Percentiles rank a stretch among this genome's conserved stretches.
Evolutionary conservation across 768 basidiomycete genomes (phyloP).

Genomic region (Obba rivulosa): DNA sequence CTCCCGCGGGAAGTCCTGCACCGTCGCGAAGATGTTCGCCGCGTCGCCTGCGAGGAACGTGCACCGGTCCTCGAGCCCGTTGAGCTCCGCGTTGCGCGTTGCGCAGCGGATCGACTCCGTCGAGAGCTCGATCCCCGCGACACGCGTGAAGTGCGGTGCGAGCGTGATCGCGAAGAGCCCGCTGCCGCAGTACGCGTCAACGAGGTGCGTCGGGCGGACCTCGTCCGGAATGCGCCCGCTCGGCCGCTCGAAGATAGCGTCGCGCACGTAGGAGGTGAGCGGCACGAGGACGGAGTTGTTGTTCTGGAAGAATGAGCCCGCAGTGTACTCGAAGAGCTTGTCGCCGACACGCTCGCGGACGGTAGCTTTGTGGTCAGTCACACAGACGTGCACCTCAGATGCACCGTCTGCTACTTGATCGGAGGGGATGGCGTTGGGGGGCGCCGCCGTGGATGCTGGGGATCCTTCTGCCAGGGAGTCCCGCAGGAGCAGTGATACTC

Average conservation of each 20-base stretch:
- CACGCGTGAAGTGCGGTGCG: constrained; percentile 62
- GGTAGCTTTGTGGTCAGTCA: constrained; percentile 74
- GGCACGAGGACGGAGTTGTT: constrained; percentile 90
- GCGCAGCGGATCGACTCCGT: constrained; percentile 65
- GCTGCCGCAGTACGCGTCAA: constrained; percentile 91
- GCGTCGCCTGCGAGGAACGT: constrained; percentile 79
- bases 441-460: constrained; percentile 12
- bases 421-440: too few relatives aligned
- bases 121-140: constrained; percentile 88
- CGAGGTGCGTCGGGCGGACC: constrained; percentile 67
- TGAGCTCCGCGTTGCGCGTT: constrained; percentile 59
- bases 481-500: constrained; percentile 85
- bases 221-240: constrained; percentile 13
- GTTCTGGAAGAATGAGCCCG: constrained; percentile 96
- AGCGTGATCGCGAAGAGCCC: constrained; percentile 87
- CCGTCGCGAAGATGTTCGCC: constrained; percentile 73
- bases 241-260: constrained; percentile 50
- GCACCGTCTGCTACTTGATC: too few relatives aligned
- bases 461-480: constrained; percentile 57
- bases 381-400: constrained; percentile 64
- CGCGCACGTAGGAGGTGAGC: constrained; percentile 77
- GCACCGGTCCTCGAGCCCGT: constrained; percentile 55
- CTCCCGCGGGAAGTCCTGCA: constrained; percentile 57
- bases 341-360: constrained; percentile 84
- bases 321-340: constrained; percentile 78